Conservation (phyloP, 2,329 filamentous ascomycete genomes). For the Alternaria sp. region DNA sequence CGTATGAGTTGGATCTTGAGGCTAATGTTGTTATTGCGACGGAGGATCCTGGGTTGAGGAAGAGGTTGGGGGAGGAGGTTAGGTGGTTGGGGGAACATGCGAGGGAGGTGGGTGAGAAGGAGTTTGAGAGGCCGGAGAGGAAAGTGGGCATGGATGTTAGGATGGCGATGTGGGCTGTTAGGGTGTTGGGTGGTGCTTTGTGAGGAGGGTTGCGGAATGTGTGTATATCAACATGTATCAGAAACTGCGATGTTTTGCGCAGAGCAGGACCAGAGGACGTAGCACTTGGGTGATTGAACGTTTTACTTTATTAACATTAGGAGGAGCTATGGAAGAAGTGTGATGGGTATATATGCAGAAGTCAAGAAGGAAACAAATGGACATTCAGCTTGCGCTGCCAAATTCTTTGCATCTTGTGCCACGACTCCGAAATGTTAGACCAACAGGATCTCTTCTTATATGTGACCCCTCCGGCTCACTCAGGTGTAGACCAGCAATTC, state of each 20-base stretch:
- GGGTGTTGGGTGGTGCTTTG: conserved; percentile 83
- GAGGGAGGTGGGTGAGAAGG: conserved; percentile 70
- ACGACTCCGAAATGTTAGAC: background rate
- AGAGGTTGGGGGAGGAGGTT: conserved; percentile 78
- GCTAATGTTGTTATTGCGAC: conserved; percentile 88
- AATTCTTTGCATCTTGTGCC: background rate
- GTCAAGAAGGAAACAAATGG: background rate
- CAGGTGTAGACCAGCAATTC: conserved; percentile 40
- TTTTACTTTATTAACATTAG: background rate
- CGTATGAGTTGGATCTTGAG: conserved; percentile 91
- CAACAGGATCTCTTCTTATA: background rate
- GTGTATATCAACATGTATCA: background rate
- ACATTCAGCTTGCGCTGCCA: background rate
- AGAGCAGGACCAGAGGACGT: background rate
- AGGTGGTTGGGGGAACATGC: conserved; percentile 80
- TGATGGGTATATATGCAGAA: conserved; percentile 9
- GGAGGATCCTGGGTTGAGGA: conserved; percentile 72
- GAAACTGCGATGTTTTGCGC: background rate
- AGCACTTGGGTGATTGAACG: background rate
- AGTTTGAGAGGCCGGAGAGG: conserved; percentile 81
- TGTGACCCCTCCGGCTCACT: background rate
- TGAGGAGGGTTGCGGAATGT: conserved; percentile 45
- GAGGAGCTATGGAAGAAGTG: background rate
- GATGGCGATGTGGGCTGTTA: conserved; percentile 92
- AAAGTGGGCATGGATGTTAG: conserved; percentile 85